phyloP scores from a whole-genome alignment of 495 filamentous ascomycete species.

The Hamigera avellanea region DNA sequence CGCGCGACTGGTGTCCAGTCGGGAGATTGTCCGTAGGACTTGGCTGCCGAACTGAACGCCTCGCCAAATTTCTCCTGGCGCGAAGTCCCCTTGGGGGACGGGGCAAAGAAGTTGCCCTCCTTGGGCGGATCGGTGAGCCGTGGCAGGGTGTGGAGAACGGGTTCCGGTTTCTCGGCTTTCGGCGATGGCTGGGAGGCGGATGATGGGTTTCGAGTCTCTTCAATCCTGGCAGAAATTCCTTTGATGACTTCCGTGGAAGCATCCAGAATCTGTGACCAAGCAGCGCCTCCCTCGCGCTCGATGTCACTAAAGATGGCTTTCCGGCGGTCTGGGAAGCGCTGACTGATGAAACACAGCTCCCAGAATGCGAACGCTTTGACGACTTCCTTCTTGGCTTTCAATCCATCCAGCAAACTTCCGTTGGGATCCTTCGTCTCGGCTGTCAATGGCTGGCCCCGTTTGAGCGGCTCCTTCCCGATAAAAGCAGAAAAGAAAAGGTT shows the following conservation, averaged over 20 bases:
- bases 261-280: constrained; percentile 67
- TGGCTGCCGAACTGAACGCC: constrained; percentile 40
- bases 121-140: constrained; percentile 41
- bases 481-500: constrained; percentile 69
- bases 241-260: constrained; percentile 57
- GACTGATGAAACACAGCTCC: constrained; percentile 73
- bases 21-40: constrained; percentile 47
- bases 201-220: constrained; percentile 41
- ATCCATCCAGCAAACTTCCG: constrained; percentile 72
- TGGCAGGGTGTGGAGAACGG: constrained; percentile 35
- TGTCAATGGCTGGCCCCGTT: constrained; percentile 73
- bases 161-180: constrained; percentile 18
- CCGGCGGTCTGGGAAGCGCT: constrained; percentile 58
- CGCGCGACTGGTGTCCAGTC: constrained; percentile 35
- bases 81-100: constrained; percentile 33
- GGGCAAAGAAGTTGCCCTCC: constrained; percentile 46
- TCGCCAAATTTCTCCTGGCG: constrained; percentile 38
- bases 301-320: constrained; percentile 82
- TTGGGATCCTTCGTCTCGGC: constrained; percentile 81
- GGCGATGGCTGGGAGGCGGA: constrained; percentile 14
- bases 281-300: constrained; percentile 64
- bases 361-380: constrained; percentile 74
- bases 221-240: constrained; percentile 52
- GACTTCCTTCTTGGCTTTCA: constrained; percentile 51
- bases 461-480: constrained; percentile 69